A percentile compares a stretch with the other conserved stretches of the same genome.
Evolutionary conservation across 495 filamentous ascomycete genomes (phyloP).

Genomic region (Rusavskia elegans): DNA sequence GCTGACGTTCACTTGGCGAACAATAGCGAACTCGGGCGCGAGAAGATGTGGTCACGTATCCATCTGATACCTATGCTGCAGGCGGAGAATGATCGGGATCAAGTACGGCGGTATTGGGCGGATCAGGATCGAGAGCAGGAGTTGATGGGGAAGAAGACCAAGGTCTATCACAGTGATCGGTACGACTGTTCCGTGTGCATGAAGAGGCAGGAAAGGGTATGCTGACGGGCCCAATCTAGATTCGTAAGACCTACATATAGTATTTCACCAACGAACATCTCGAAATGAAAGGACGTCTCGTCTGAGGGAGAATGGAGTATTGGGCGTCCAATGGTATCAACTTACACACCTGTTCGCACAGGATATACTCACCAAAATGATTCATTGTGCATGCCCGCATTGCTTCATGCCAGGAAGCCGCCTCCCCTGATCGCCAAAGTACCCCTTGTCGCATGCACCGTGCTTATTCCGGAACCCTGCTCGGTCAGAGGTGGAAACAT

Average conservation of each 20-base stretch:
- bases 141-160: conserved; percentile 62
- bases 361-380: not conserved
- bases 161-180: conserved; percentile 79
- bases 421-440: not conserved
- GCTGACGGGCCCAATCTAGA: conserved; percentile 19
- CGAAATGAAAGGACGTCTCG: conserved; percentile 24
- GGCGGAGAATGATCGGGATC: conserved; percentile 90
- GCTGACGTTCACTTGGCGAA: not conserved
- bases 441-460: not conserved
- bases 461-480: not conserved
- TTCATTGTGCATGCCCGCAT: not conserved
- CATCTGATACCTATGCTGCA: conserved; percentile 84
- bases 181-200: conserved; percentile 26
- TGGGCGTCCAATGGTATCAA: not conserved
- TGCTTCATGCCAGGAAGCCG: not conserved
- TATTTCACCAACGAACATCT: conserved; percentile 34
- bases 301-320: not conserved
- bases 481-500: not conserved
- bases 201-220: not conserved
- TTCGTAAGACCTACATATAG: conserved; percentile 61
- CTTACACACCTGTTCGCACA: not conserved
- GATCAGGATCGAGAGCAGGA: conserved; percentile 81
- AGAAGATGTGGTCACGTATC: conserved; percentile 95
- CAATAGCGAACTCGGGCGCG: conserved; percentile 72
- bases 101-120: conserved; percentile 68